Evolutionary conservation across 1,284 basidiomycete species (phyloP).

Genomic region (Rhodotorula sp.): DNA sequence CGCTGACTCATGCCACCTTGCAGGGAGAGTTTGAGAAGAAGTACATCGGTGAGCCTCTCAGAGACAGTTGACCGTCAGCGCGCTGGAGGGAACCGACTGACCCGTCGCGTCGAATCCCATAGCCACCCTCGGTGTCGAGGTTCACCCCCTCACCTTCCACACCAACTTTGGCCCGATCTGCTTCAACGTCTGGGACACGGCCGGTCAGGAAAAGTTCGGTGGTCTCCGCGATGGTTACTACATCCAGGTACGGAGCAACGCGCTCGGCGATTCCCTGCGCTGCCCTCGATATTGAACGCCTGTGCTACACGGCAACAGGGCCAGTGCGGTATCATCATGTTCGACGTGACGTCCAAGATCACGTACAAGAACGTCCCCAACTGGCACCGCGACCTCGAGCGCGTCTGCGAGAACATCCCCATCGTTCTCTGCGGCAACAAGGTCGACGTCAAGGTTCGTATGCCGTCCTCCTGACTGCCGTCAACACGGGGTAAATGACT

Average conservation of each 20-base stretch:
- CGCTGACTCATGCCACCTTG: neutral
- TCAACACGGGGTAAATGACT: neutral
- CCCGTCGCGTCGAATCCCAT: too few species aligned
- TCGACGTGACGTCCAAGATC: conserved; percentile 99
- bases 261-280: neutral
- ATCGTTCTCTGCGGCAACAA: conserved; percentile 99
- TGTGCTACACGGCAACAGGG: conserved; percentile 52
- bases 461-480: neutral
- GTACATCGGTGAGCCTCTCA: conserved; percentile 76
- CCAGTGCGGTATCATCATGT: conserved; percentile 99
- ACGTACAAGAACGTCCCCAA: conserved; percentile 99
- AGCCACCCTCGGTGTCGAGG: conserved; percentile 99
- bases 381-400: conserved; percentile 94
- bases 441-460: conserved; percentile 90
- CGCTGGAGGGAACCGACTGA: neutral
- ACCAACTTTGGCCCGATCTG: conserved; percentile 99
- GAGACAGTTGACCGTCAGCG: neutral
- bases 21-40: conserved; percentile 97
- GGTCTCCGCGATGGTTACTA: conserved; percentile 97
- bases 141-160: conserved; percentile 91
- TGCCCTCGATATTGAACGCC: too few species aligned
- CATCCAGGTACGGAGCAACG: conserved; percentile 61
- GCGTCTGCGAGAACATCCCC: conserved; percentile 99
- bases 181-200: conserved; percentile 99
- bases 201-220: conserved; percentile 99